Base-by-base conservation (phyloP, 1,139 yeast species). In the Hyphopichia wangnamkhiaoensis region DNA sequence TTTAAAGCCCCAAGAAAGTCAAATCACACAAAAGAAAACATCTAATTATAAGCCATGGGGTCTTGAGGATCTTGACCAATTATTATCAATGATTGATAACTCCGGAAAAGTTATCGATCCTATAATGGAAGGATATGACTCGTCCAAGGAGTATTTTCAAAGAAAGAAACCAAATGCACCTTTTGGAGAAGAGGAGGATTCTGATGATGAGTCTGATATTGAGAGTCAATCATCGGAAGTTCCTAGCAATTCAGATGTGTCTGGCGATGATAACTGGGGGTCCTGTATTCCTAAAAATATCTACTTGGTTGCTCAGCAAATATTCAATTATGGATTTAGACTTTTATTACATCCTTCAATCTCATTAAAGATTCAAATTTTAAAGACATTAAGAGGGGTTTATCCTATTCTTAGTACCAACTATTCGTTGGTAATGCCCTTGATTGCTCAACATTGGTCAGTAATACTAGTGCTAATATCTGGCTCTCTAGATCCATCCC, bases 361-460 rank as follows among this genome's bases (percentile, higher is more conserved):
- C 5, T 59, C 69, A 2, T 61, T 91, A 23, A 76, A 79, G 37
- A 55, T 75, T 9, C 82, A 79, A 43, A 73, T 89, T 6, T 58
- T 90, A 34, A 68, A 61, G 20, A 71, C 87, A 0, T 59, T 84
- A 27, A 54, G 61, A 3, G 59, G 66, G 14, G 63, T 79, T 0
- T 63, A 84, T 26, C 89, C 91, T 0, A 55, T 88, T 27, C 63
- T 93, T 33, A 74, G 89, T 1, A 72, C 91, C 0, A 78, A 83
- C 44, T 71, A 76, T 40, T 65, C 72, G 10, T 69, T 77, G 34
- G 65, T 86, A 30, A 62, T 86, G 35, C 96, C 96, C 0, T 59
- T 82, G 2, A 68, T 86, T 2, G 84, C 94, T 1, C 68, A 76
- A 3, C 62, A 79, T 14, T 93, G 97, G 97, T 83, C 85, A 8